Evolutionary conservation across 176 grass and related monocot genomes (phyloP), one percentile per base, ranked within the genome.

Genomic region (Oropetium thomaeum): DNA sequence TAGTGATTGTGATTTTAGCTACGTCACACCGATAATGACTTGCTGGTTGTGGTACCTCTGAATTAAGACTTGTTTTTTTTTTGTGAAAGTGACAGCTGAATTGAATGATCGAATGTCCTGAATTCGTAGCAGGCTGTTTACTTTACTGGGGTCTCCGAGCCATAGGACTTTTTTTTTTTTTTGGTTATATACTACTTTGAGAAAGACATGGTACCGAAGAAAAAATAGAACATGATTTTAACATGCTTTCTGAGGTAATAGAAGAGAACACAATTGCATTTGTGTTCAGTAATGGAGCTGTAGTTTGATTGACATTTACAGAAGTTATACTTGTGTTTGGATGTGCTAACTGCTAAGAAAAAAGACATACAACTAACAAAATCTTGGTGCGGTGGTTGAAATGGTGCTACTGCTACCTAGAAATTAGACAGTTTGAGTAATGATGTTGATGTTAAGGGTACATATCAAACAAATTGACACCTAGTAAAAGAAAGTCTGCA

Each of bases 161-260:
- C 66, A 65, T 74, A 42, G 1, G 48, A 35, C 7, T 33, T 45
- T 45, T 33, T 78, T 44, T 74, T 33, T 45, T 45, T 33, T 78
- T 44, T 74, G 49, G 27, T 47, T 30, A 28, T 57, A 30, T 57
- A 53, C 19, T 62, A 25, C 12, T 41, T 63, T 63, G 26, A 14
- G 47, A 40, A 62, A 49, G 32, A 43, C 27, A 9, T 33, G 25
- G 5, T 38, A 38, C 27, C 53, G 5, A 76, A 81, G 43, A 57
- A 70, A 58, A 11, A 55, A 44, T 64, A 60, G 29, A 74, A 0
- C 70, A 67, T 65, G 17, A 11, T 48, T 48, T 62, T 37, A 75
- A 16, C 12, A 65, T 55, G 22, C 55, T 63, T 13, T 67, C 27
- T 40, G 27, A 8, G 33, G 52, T 41, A 42, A 73, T 12, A 29